Evolutionary conservation across 768 basidiomycete genomes (phyloP).

Genomic region (Gloeostereum incarnatum): DNA sequence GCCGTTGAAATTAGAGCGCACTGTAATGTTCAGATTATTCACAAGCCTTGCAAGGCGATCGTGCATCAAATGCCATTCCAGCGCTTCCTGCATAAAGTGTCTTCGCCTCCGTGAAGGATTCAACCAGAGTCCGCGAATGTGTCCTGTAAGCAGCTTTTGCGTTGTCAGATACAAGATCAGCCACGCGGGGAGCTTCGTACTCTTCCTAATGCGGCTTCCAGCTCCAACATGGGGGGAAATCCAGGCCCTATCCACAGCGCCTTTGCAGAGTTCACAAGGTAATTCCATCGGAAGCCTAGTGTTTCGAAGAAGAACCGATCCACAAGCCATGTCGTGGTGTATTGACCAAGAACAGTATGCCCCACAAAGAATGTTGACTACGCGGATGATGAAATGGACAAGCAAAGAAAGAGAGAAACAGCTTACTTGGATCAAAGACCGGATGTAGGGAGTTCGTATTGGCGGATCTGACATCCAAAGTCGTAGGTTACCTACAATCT

Average conservation of each 20-base stretch:
- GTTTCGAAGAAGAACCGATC: conserved; percentile 60
- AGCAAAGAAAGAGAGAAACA: conserved; percentile 2
- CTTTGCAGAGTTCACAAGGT: conserved; percentile 28
- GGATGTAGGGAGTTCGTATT: conserved; percentile 42
- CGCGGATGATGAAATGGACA: conserved; percentile 2
- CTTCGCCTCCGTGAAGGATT: conserved; percentile 64
- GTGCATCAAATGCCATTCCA: conserved; percentile 62
- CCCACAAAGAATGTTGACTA: conserved; percentile 56
- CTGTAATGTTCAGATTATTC: conserved; percentile 9
- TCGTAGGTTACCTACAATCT: conserved; percentile 44
- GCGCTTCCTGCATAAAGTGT: conserved; percentile 49
- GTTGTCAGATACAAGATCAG: neutral
- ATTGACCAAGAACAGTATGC: conserved; percentile 39
- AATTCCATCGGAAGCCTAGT: conserved; percentile 43
- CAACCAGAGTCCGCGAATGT: conserved; percentile 53
- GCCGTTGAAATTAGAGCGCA: no score
- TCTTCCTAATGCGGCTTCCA: conserved; percentile 34
- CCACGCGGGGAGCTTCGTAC: conserved; percentile 16
- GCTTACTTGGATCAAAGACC: conserved; percentile 56
- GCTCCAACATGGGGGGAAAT: conserved; percentile 25
- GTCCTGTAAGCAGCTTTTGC: conserved; percentile 45
- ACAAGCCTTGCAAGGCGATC: conserved; percentile 26
- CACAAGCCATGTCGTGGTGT: conserved; percentile 43
- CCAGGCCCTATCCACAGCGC: conserved; percentile 28
- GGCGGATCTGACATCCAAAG: conserved; percentile 33